Percentiles rank a stretch among this genome's conserved stretches.
phyloP scores from a whole-genome alignment of 2,329 filamentous ascomycete genomes.

The Colletotrichum sp. region DNA sequence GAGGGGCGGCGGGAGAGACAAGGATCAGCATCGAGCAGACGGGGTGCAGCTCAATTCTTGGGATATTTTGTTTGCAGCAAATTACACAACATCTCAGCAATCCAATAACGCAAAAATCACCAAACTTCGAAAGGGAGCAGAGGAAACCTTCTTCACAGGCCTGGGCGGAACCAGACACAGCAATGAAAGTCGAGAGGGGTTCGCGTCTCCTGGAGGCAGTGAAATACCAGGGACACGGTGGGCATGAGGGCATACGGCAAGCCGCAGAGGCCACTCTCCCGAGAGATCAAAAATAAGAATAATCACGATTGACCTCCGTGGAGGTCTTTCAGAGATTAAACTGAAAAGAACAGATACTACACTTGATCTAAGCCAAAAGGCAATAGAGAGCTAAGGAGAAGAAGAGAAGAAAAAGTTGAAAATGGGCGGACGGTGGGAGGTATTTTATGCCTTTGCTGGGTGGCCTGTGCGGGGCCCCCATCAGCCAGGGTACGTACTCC shows the following conservation, averaged over 20 bases:
- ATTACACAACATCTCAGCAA: background rate
- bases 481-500: slow-evolving; percentile 2
- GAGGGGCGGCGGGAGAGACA: background rate
- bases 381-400: slow-evolving; percentile 42
- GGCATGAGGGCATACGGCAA: slow-evolving; percentile 62
- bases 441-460: background rate
- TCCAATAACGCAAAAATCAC: background rate
- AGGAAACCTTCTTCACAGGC: slow-evolving; percentile 56
- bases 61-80: background rate
- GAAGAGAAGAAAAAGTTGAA: slow-evolving; percentile 31
- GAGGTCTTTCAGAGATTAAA: slow-evolving; percentile 79
- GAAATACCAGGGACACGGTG: slow-evolving; percentile 76
- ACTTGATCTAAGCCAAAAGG: slow-evolving; percentile 67
- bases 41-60: background rate
- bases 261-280: slow-evolving; percentile 59
- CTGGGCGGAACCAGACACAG: slow-evolving; percentile 50
- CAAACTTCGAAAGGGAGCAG: background rate
- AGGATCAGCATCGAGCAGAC: background rate
- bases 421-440: background rate
- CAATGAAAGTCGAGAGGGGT: slow-evolving; percentile 63
- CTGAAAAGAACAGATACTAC: slow-evolving; percentile 85
- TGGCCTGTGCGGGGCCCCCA: background rate
- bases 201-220: slow-evolving; percentile 72
- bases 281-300: slow-evolving; percentile 70
- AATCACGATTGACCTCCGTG: slow-evolving; percentile 70